Evolutionary conservation across 2,329 filamentous ascomycete genomes (phyloP), one percentile per base, ranked within the genome.

Genomic region (Hypoxylon sp.): DNA sequence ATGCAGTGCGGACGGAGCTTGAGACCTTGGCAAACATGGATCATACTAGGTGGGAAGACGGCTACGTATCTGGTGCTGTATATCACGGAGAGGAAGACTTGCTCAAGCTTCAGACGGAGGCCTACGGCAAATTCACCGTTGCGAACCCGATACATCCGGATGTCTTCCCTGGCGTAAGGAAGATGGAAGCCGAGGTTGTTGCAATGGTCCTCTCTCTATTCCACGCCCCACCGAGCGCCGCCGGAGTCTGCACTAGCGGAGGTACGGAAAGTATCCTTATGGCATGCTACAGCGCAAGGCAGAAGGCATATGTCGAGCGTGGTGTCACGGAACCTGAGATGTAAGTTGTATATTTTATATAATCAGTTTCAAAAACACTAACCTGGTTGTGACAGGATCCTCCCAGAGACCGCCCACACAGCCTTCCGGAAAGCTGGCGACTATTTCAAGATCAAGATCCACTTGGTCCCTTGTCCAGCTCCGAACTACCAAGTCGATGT

Each of bases 171-270:
- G 96, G 95, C 28, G 94, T 99, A 57, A 87, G 96, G 75, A 99
- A 99, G 87, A 99, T 99, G 96, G 96, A 99, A 84, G 95, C 96
- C 48, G 96, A 99, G 83, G 85, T 99, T 68, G 96, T 99, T 57
- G 92, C 94, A 72, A 99, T 99, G 95, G 94, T 97, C 30, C 83
- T 97, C 67, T 87, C 88, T 48, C 83, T 99, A 79, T 99, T 98
- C 84, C 93, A 97, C 79, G 94, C 92, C 7, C 96, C 96, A 2
- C 83, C 89, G n/a, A 91, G 89, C 61, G 93, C 90, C 30, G 94
- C 93, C 4, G 96, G 96, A 69, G 93, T 96, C 9, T 94, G 93
- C 14, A 98, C 96, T 1, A 93, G 92, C 68, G 96, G 96, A 69
- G 96, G 96, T 52, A 98, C 96, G 0, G 96, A 99, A 81, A 97